These are phyloP conservation scores for Fraxinus paxiana DNA, from an alignment of 305 asterid species.

Conservation along the genomic window DNA sequence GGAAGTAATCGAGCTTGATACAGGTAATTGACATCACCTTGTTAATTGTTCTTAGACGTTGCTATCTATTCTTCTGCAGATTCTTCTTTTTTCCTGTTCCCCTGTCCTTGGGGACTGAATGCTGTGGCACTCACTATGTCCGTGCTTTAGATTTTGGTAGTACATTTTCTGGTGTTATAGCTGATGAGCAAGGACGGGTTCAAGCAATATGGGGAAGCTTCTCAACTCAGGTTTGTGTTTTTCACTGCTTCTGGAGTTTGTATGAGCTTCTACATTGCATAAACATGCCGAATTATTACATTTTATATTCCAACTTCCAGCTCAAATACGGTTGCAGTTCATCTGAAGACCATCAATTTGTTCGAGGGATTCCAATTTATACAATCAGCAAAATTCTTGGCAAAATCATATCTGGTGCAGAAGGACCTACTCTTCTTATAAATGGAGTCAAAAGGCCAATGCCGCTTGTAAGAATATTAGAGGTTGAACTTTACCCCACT, in stretches of 20 bases:
- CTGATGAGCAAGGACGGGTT: constrained; percentile 93
- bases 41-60: not conserved
- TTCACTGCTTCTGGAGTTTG: constrained; percentile 24
- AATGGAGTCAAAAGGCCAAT: constrained; percentile 83
- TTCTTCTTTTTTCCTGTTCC: constrained; percentile 11
- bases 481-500: constrained; percentile 94
- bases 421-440: constrained; percentile 66
- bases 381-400: constrained; percentile 69
- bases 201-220: constrained; percentile 44
- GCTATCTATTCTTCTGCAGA: not conserved
- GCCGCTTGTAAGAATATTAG: constrained; percentile 83
- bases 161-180: constrained; percentile 89
- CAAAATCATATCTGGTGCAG: constrained; percentile 58
- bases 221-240: constrained; percentile 71
- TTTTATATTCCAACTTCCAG: constrained; percentile 41
- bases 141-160: constrained; percentile 78
- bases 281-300: constrained; percentile 27
- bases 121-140: constrained; percentile 12
- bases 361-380: constrained; percentile 88
- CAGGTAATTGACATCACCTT: constrained; percentile 46
- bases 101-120: constrained; percentile 13
- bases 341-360: constrained; percentile 92
- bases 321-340: constrained; percentile 75
- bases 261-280: constrained; percentile 21
- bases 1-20: constrained; percentile 98